Evolutionary conservation across 495 filamentous ascomycete genomes (phyloP).

Genomic region (Xylaria cubensis): DNA sequence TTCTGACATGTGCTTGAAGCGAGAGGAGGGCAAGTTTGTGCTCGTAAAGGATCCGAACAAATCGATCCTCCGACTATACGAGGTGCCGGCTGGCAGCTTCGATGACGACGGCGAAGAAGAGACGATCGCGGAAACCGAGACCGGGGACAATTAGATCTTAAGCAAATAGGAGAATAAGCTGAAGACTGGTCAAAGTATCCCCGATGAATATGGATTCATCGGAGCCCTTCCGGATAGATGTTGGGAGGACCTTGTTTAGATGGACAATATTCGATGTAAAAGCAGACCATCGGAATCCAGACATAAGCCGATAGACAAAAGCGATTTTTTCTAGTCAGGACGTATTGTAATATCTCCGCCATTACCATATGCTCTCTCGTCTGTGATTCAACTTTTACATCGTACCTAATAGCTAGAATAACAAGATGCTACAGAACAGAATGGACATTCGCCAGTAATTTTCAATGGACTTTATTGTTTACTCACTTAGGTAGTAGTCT

Average conservation of each 20-base stretch:
- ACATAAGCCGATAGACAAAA: slow-evolving; percentile 14
- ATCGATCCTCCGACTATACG: slow-evolving; percentile 88
- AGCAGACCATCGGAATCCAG: background rate
- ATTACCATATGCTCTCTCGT: background rate
- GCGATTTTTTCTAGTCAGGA: background rate
- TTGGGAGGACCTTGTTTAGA: background rate
- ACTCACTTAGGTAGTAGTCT: background rate
- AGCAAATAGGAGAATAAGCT: background rate
- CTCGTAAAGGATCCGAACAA: slow-evolving; percentile 93
- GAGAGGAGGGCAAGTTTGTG: slow-evolving; percentile 74
- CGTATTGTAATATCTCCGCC: background rate
- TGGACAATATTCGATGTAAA: background rate
- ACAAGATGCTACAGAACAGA: background rate
- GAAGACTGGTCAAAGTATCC: background rate
- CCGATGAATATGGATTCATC: background rate
- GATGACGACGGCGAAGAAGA: slow-evolving; percentile 65
- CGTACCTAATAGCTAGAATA: background rate
- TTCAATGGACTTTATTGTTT: background rate
- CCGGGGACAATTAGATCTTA: slow-evolving; percentile 41
- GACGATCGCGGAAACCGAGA: slow-evolving; percentile 36
- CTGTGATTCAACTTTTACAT: background rate
- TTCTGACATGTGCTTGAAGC: slow-evolving; percentile 83
- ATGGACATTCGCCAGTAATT: background rate
- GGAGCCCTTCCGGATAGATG: background rate
- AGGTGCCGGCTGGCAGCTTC: slow-evolving; percentile 85